Percentiles rank a stretch among this genome's conserved stretches.
Evolutionary conservation across 441 rosid species (phyloP).

Genomic region (Biscutella laevigata): DNA sequence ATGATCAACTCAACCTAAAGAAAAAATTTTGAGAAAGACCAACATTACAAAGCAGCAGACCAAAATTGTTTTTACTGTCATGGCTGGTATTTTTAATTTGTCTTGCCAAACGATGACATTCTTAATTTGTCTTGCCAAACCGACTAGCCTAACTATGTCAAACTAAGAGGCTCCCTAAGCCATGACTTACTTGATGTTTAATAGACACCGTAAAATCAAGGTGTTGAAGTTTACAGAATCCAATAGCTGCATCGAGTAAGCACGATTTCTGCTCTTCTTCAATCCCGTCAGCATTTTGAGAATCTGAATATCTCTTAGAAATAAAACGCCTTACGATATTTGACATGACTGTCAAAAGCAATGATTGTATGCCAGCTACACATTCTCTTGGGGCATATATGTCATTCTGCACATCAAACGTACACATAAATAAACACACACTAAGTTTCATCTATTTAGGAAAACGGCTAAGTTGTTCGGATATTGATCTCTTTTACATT

Average conservation of each 20-base stretch:
- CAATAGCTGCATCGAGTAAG: constrained; percentile 75
- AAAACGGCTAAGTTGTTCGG: neutral
- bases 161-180: constrained; percentile 12
- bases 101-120: neutral
- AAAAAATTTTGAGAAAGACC: constrained; percentile 14
- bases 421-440: constrained; percentile 11
- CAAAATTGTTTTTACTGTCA: constrained; percentile 5
- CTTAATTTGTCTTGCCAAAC: constrained; percentile 3
- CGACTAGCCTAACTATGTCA: constrained; percentile 4
- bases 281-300: constrained; percentile 34
- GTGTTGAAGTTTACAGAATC: constrained; percentile 94
- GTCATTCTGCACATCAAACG: constrained; percentile 41
- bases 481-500: constrained; percentile 5
- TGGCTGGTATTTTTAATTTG: neutral
- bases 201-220: constrained; percentile 50
- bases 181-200: constrained; percentile 62
- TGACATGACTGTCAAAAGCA: constrained; percentile 81
- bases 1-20: constrained; percentile 81
- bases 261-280: constrained; percentile 68
- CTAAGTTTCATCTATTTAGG: neutral
- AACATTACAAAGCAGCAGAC: constrained; percentile 13
- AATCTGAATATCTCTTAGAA: constrained; percentile 47
- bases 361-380: constrained; percentile 57
- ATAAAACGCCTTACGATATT: constrained; percentile 54
- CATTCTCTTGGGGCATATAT: constrained; percentile 33